phyloP scores from a whole-genome alignment of 345 rosid species.

The Psidium friedrichsthalianum region DNA sequence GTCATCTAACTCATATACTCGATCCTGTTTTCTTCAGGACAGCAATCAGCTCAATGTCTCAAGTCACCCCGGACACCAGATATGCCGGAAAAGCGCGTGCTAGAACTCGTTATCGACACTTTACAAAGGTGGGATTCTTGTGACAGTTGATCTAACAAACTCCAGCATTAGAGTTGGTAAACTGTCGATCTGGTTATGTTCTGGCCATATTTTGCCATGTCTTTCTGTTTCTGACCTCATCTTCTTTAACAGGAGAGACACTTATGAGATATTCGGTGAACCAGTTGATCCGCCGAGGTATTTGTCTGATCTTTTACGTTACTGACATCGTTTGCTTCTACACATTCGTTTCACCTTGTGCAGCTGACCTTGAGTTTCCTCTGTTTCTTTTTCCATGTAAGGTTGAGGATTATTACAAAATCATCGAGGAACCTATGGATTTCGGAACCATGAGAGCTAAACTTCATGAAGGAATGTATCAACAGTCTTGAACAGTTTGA shows the following conservation, averaged over 20 bases:
- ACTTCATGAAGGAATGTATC: constrained; percentile 78
- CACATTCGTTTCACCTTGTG: neutral
- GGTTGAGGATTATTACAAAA: constrained; percentile 54
- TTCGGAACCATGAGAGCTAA: constrained; percentile 81
- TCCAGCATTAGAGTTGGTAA: neutral
- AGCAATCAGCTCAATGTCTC: constrained; percentile 1
- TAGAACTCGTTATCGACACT: constrained; percentile 33
- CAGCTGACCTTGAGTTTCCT: neutral
- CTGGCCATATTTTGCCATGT: neutral
- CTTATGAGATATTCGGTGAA: constrained; percentile 50
- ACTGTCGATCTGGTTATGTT: neutral
- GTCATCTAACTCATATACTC: neutral
- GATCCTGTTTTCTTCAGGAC: constrained; percentile 13
- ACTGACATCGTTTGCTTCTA: neutral
- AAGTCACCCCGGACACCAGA: neutral
- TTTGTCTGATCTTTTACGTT: neutral
- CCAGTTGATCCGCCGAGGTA: constrained; percentile 58
- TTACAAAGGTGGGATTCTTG: constrained; percentile 40
- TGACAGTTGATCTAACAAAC: neutral
- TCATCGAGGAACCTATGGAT: constrained; percentile 64
- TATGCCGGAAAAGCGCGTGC: constrained; percentile 34
- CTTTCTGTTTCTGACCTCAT: neutral
- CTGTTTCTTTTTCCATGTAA: constrained; percentile 5
- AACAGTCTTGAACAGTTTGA: constrained; percentile 44
- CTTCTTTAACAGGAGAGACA: constrained; percentile 37